Percentiles rank a stretch among this genome's conserved stretches.
Conservation (phyloP, 208 protist genomes). For the Acanthamoeba lenticulata region DNA sequence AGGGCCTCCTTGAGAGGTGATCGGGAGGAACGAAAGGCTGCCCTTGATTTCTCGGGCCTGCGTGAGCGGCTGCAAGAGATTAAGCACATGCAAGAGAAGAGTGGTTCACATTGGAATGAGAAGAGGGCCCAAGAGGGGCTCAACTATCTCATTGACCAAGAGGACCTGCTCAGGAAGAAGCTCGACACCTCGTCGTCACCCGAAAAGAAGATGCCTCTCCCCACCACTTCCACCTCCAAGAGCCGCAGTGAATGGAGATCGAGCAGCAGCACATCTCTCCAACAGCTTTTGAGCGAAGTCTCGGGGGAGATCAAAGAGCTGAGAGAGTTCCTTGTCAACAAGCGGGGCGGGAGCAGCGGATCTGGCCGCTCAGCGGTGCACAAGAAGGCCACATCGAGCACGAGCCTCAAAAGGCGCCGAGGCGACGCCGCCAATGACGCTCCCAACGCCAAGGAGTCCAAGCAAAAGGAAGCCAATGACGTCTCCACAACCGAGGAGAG, state of each 20-base stretch:
- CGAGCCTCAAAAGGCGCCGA: constrained; percentile 13
- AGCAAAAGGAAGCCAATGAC: constrained; percentile 54
- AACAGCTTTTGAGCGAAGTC: constrained; percentile 48
- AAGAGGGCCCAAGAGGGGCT: constrained; percentile 45
- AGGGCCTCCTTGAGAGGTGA: background rate
- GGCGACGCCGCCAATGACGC: background rate
- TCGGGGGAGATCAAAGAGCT: constrained; percentile 61
- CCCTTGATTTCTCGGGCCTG: constrained; percentile 8
- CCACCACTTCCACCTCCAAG: background rate
- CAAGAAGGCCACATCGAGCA: constrained; percentile 14
- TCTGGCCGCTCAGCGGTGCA: background rate
- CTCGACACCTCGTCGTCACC: constrained; percentile 22
- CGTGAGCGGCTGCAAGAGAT: constrained; percentile 44
- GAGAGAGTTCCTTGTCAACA: constrained; percentile 51
- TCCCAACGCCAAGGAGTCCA: constrained; percentile 31
- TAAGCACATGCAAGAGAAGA: constrained; percentile 53
- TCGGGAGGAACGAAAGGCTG: background rate
- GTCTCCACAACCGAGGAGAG: constrained; percentile 68
- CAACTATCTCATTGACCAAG: constrained; percentile 59
- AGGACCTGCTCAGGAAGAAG: constrained; percentile 46
- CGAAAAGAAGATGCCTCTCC: constrained; percentile 35
- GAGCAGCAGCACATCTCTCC: background rate
- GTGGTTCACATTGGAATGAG: background rate
- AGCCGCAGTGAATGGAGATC: constrained; percentile 8
- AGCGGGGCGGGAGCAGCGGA: background rate